Base-by-base conservation (phyloP, 495 filamentous ascomycete genomes). In the Penicillium odoratum region DNA sequence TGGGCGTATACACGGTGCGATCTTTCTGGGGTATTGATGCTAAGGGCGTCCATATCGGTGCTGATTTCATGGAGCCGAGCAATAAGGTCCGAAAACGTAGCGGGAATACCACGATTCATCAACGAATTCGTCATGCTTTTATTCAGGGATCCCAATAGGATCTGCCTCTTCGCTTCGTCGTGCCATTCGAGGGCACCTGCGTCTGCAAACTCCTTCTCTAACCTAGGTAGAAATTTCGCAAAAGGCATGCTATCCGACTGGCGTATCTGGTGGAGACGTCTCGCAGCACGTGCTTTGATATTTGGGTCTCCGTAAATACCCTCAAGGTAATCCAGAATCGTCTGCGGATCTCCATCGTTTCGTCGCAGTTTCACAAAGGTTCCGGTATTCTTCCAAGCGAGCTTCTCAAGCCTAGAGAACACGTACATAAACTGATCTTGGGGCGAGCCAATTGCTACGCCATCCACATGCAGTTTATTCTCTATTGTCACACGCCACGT, bases 321-420 rank as follows among this genome's bases (percentile, higher is more conserved):
- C 21, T 21, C 2, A 21, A 21, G 21, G 2, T 21, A 21, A 21
- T 21, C 21, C 21, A 55, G 53, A 31, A 55, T 11, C 36, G 10
- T 34, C 25, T 57, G 28, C 25, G 26, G 36, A 40, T 50, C 40
- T 28, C 46, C 7, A 25, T 48, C 46, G 16, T 49, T 31, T 25
- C 38, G 29, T 15, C 47, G 55, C 5, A 50, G 18, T 57, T 57
- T 57, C 38, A 51, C 38, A 26, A 42, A 57, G 13, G 38, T 51
- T 51, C 47, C 28, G 26, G 55, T 57, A 8, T 57, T 57, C 47
- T 57, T 57, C 47, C 7, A 51, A 0, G 38, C 47, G 2, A 51
- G 46, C 46, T 57, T 57, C 55, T 57, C 55, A 33, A 57, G 36
- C 26, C 55, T 30, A 33, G 55, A 57, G 46, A 57, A 57, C 0